These are phyloP conservation scores for Colletotrichum tropicicola DNA, from an alignment of 2,329 filamentous ascomycete genomes.

Conservation along the genomic window DNA sequence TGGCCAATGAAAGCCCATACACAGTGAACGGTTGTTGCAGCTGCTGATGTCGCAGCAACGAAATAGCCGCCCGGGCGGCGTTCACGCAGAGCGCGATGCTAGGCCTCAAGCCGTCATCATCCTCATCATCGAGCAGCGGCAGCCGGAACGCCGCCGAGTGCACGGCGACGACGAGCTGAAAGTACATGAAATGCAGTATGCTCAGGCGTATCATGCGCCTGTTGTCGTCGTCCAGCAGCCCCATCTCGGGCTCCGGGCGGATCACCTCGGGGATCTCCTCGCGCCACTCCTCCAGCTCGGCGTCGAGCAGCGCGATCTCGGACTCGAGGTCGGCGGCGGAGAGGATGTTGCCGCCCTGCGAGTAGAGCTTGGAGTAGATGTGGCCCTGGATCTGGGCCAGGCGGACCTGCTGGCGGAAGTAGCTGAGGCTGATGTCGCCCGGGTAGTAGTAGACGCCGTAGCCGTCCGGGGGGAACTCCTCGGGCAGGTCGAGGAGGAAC, in stretches of 20 bases:
- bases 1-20: not conserved
- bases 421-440: not conserved
- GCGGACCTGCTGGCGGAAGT: not conserved
- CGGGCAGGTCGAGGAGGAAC: slow-evolving; percentile 1
- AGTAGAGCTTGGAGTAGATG: not conserved
- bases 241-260: not conserved
- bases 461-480: not conserved
- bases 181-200: not conserved
- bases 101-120: not conserved
- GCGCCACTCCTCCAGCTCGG: not conserved
- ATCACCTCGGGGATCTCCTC: not conserved
- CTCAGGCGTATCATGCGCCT: not conserved
- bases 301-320: not conserved
- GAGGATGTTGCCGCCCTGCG: not conserved
- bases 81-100: not conserved
- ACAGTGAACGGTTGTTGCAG: not conserved
- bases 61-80: not conserved
- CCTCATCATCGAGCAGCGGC: not conserved
- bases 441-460: not conserved
- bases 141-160: slow-evolving; percentile 1
- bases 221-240: not conserved
- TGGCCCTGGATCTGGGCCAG: not conserved
- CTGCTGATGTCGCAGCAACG: not conserved
- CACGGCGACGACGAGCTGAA: slow-evolving; percentile 1
- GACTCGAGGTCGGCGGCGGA: not conserved